Evolutionary conservation across 345 rosid genomes (phyloP).

Genomic region (Moricandia arvensis): DNA sequence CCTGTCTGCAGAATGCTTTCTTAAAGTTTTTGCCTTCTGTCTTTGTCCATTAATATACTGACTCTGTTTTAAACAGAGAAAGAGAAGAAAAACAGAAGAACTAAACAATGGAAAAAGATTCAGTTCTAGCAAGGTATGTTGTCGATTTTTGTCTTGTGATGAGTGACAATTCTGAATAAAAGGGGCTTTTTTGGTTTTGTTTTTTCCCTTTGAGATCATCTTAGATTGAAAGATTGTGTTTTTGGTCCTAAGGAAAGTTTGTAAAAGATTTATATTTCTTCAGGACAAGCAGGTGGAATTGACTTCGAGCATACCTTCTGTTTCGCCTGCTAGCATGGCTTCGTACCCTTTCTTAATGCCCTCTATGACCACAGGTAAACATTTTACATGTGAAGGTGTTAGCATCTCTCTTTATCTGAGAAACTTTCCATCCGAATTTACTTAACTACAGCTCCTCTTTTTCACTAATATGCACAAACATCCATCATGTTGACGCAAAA

Average conservation of each 20-base stretch:
- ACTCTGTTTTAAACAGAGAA: constrained; percentile 55
- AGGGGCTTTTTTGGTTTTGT: neutral
- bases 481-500: no score
- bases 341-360: constrained; percentile 51
- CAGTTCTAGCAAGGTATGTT: constrained; percentile 67
- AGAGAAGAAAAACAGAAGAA: constrained; percentile 84
- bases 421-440: no score
- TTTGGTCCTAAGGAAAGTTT: neutral
- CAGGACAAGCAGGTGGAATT: constrained; percentile 71
- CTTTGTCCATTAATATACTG: neutral
- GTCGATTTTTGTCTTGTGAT: neutral
- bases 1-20: neutral
- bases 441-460: no score
- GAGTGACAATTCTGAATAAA: neutral
- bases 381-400: constrained; percentile 53
- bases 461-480: no score
- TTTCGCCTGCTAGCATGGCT: constrained; percentile 48
- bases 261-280: constrained; percentile 43
- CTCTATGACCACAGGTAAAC: constrained; percentile 44
- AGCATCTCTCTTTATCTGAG: constrained; percentile 11
- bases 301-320: constrained; percentile 50
- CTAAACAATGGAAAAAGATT: constrained; percentile 53
- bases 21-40: neutral
- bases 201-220: neutral
- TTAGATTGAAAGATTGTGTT: neutral